Evolutionary conservation across 257 asterid genomes (phyloP).

Genomic region (Scutellaria minor): DNA sequence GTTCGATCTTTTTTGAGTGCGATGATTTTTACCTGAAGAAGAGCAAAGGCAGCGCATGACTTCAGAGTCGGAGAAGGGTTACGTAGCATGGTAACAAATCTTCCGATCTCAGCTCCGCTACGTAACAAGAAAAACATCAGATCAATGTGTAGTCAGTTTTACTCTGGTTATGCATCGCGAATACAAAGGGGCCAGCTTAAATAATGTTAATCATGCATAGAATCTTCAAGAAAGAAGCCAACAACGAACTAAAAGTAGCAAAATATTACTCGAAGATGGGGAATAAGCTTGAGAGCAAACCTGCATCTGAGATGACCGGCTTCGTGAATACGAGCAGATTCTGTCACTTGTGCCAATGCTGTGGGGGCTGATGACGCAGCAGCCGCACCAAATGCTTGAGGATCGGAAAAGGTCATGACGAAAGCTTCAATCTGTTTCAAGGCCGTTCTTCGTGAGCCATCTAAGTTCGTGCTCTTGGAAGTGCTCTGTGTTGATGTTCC

Average conservation of each 20-base stretch:
- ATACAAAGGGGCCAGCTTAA: too few relatives aligned
- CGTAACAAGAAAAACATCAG: constrained; percentile 22
- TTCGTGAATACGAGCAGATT: constrained; percentile 79
- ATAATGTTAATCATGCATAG: too few relatives aligned
- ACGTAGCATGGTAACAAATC: constrained; percentile 77
- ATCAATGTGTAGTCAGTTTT: neutral
- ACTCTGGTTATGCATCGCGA: too few relatives aligned
- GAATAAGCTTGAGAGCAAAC: constrained; percentile 41
- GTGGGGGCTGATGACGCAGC: constrained; percentile 75
- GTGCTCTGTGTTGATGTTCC: constrained; percentile 66
- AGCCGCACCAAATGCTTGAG: constrained; percentile 76
- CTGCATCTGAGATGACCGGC: constrained; percentile 98
- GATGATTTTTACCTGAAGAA: constrained; percentile 63
- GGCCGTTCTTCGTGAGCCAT: constrained; percentile 75
- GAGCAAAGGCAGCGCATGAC: constrained; percentile 87
- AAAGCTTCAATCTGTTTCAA: constrained; percentile 72
- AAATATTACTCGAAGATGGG: neutral
- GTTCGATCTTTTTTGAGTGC: neutral
- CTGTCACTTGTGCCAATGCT: constrained; percentile 72
- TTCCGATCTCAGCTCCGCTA: constrained; percentile 83
- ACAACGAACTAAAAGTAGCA: too few relatives aligned
- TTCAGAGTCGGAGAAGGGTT: constrained; percentile 68
- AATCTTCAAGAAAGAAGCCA: too few relatives aligned
- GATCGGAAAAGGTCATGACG: constrained; percentile 63
- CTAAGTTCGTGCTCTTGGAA: constrained; percentile 64